Conservation (phyloP, 2,329 filamentous ascomycete genomes). For the Pseudocercospora ulei region DNA sequence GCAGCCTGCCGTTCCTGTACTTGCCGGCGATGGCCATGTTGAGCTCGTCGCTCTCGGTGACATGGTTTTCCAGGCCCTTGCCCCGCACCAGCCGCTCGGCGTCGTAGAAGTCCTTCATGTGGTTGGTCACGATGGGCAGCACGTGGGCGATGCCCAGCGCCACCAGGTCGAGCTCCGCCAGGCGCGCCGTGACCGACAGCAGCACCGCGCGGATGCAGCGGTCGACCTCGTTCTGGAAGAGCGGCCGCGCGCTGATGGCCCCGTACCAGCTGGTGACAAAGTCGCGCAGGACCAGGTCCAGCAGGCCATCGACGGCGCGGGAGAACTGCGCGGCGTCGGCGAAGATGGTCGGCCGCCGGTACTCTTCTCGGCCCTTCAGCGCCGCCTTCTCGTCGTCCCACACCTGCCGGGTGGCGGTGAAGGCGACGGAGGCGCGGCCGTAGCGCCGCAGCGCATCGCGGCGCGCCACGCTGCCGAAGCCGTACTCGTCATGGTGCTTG, state of each 20-base stretch:
- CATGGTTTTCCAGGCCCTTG: constrained; percentile 72
- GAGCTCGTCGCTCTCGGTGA: constrained; percentile 93
- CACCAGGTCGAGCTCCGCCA: constrained; percentile 69
- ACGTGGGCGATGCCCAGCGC: constrained; percentile 72
- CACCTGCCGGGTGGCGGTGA: constrained; percentile 33
- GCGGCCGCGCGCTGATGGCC: constrained; percentile 68
- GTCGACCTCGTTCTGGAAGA: constrained; percentile 81
- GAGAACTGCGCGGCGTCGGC: constrained; percentile 68
- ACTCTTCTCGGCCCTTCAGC: constrained; percentile 56
- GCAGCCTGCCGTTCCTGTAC: constrained; percentile 78
- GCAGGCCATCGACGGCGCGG: constrained; percentile 65
- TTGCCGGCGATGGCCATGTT: constrained; percentile 92
- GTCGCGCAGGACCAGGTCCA: constrained; percentile 67
- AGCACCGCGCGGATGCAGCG: constrained; percentile 64
- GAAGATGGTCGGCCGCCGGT: constrained; percentile 61
- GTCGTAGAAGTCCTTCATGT: constrained; percentile 82
- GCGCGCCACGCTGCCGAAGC: neutral
- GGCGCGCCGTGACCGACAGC: constrained; percentile 57
- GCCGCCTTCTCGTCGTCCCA: constrained; percentile 64
- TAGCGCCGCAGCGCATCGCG: constrained; percentile 15
- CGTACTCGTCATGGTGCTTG: constrained; percentile 15
- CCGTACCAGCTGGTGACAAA: constrained; percentile 85
- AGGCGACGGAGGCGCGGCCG: constrained; percentile 23
- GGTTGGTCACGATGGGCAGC: constrained; percentile 76
- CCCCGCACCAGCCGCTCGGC: constrained; percentile 81